Base-by-base conservation (phyloP, 495 filamentous ascomycete species). In the Talaromyces trachyspermus region DNA sequence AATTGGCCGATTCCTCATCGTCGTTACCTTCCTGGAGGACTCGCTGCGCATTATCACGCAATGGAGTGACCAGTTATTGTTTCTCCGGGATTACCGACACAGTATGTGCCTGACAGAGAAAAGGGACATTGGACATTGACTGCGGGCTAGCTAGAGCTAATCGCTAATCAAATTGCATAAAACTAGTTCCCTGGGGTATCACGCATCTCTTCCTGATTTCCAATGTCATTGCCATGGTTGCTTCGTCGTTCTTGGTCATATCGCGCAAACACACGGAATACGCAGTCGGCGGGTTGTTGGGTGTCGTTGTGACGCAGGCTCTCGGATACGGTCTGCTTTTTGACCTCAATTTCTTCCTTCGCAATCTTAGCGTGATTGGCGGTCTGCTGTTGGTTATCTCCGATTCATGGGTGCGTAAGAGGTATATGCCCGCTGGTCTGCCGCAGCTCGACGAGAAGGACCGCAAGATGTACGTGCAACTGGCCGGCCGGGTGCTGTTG, bases 391-490 rank as follows among this genome's bases (percentile, higher is more conserved):
- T 98, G 92, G 94, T 98, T 3, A 75, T 98, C 11, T 96, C 90
- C 14, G 92, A 98, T 71, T 91, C 85, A 40, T 97, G 90, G 90
- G 88, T 95, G 58, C 84, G 91, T 64, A 96, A 96, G 80, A 84
- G 81, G 65, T 95, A 96, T 70, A 89, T 90, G 10, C 95, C 95
- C 35, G 92, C 92, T 20, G 92, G 92, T 32, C 74, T 98, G 48
- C 92, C 92, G 43, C 79, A 86, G 69, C 76, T 97, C 18, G 91
- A 95, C 56, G 92, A 98, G 77, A 96, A 96, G 79, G 94, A 98
- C 65, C 85, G 88, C 64, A 98, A 97, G 78, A 96, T 96, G 88
- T 98, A 98, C 74, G 90, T 98, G 69, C 92, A 97, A 77, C 83
- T 98, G 43, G 92, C 92, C 44, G 92, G 92, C 19, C 81, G 92